A percentile compares a stretch with the other conserved stretches of the same genome.
Conservation (phyloP, 2,329 filamentous ascomycete species). For the Colletotrichum lini region DNA sequence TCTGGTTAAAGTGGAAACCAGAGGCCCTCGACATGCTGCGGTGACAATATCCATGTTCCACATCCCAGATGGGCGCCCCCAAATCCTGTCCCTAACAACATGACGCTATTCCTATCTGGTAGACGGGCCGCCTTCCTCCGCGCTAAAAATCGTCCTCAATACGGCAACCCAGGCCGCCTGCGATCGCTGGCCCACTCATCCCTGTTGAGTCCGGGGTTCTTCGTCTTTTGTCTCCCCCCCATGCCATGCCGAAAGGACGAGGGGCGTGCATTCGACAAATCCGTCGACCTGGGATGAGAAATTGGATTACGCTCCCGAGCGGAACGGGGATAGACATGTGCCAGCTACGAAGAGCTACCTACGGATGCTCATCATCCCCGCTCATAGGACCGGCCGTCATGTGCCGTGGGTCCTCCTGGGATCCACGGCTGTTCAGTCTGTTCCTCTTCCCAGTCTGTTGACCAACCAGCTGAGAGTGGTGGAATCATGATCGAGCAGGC, state of each 20-base stretch:
- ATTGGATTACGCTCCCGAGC: background rate
- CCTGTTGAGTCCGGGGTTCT: background rate
- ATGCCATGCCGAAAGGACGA: background rate
- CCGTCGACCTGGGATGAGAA: background rate
- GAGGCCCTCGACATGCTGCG: background rate
- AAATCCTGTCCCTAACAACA: background rate
- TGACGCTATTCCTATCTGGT: conserved; percentile 42
- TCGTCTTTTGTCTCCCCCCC: too few relatives aligned
- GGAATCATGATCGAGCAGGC: conserved; percentile 14
- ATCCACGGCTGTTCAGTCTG: conserved; percentile 1
- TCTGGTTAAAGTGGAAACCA: background rate
- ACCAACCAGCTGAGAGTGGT: conserved; percentile 8
- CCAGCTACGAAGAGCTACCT: background rate
- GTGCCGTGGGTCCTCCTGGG: background rate
- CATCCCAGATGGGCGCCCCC: background rate
- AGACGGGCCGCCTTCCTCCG: conserved; percentile 45
- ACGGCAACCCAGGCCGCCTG: conserved; percentile 22
- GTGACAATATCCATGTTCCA: conserved; percentile 2
- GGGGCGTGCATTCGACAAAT: too few relatives aligned
- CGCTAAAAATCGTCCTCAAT: conserved; percentile 37
- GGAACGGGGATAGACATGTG: background rate
- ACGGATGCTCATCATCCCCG: too few relatives aligned
- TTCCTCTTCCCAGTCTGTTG: conserved; percentile 1
- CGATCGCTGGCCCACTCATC: conserved; percentile 15
- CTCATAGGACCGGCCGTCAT: conserved; percentile 1